Evolutionary conservation across 768 basidiomycete genomes (phyloP), one percentile per base, ranked within the genome.

Genomic region (Phlebiopsis flavidoalba): DNA sequence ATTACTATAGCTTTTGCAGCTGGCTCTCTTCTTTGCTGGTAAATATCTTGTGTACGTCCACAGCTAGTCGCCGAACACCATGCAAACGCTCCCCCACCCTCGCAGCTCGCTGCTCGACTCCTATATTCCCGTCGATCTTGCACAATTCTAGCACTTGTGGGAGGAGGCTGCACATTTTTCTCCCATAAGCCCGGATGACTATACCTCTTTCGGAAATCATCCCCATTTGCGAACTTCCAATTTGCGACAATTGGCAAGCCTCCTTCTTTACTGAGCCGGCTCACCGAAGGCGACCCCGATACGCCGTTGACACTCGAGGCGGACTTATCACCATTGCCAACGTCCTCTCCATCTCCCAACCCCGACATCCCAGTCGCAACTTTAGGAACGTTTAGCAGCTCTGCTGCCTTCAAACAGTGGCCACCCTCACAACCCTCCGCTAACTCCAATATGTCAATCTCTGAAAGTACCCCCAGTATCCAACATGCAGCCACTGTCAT

Each of bases 161-260:
- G 6, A 31, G 26, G 26, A 31, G n/a, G 26, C 26, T 31, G 26
- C 26, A 31, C 6, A 31, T 6, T n/a, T n/a, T n/a, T 31, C 26
- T 31, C 26, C 26, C 26, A 31, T 31, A 31, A 31, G 26, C 26
- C 6, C 26, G 40, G 2, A 43, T 43, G 40, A 8, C 40, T 3
- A 43, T 12, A 17, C 40, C 40, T 43, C 40, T 43, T 31, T 31
- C n/a, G n/a, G 40, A 10, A 43, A 8, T 12, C 26, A 6, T 31
- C 26, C 8, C 40, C 40, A 43, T 8, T 43, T 31, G 15, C 48
- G 14, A 50, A 19, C n/a, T 56, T 61, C 36, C 33, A 72, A 26
- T 87, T 86, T 67, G 69, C 64, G 11, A 77, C 70, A 4, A 87
- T 88, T 45, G 85, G 85, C 31, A 78, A 82, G 65, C 70, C 74